Conservation (phyloP, 768 basidiomycete species). For the Grammothele lineata region DNA sequence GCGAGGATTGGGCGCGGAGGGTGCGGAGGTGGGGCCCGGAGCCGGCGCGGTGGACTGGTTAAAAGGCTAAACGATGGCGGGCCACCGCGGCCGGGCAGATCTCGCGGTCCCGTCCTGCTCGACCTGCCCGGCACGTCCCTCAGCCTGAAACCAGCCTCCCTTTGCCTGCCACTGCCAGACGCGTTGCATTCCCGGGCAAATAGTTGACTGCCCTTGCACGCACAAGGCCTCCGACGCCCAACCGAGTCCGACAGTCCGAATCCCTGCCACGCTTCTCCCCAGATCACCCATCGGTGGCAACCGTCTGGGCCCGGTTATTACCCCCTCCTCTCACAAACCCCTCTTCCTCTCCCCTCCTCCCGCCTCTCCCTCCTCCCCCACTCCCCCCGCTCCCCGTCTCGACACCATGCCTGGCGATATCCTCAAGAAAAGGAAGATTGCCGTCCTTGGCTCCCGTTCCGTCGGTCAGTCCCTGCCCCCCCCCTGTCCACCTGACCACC, state of each 20-base stretch:
- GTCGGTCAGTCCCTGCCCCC: conserved; percentile 59
- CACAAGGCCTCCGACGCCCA: too few species aligned
- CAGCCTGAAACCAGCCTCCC: too few species aligned
- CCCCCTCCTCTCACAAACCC: neutral
- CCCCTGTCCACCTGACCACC: conserved; percentile 11
- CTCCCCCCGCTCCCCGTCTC: conserved; percentile 10
- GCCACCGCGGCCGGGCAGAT: too few species aligned
- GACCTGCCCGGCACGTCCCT: too few species aligned
- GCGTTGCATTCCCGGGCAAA: too few species aligned
- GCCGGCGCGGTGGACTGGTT: neutral
- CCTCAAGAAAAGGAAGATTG: conserved; percentile 84
- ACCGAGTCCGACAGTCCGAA: too few species aligned
- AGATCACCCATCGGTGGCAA: conserved; percentile 1
- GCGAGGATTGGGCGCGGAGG: neutral
- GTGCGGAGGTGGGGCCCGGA: neutral
- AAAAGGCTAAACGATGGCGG: conserved; percentile 14
- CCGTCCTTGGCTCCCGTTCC: conserved; percentile 80
- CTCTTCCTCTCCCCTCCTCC: conserved; percentile 9
- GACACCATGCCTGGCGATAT: conserved; percentile 31
- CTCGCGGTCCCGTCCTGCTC: neutral
- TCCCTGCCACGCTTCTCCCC: too few species aligned
- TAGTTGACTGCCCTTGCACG: too few species aligned
- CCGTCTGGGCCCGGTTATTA: conserved; percentile 1
- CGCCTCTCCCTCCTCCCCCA: conserved; percentile 5
- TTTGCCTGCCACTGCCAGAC: too few species aligned